A percentile compares a stretch with the other conserved stretches of the same genome.
These are phyloP conservation scores for Salvia miltiorrhiza DNA, from an alignment of 257 asterid species.

Conservation along the genomic window DNA sequence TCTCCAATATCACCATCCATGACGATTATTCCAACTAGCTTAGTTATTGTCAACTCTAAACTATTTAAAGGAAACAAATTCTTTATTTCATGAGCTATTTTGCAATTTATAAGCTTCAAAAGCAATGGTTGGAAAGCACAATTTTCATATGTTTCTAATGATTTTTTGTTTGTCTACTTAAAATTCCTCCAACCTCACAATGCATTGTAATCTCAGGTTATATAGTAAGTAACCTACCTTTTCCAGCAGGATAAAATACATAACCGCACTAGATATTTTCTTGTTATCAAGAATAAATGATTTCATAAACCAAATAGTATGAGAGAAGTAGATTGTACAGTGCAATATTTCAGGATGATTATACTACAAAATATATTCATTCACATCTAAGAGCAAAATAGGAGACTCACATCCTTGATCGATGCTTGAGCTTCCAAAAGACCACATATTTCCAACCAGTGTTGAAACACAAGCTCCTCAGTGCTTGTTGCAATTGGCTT, in stretches of 20 bases:
- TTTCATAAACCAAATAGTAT: conserved; percentile 6
- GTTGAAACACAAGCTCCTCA: conserved; percentile 72
- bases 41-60: conserved; percentile 1
- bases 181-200: not conserved
- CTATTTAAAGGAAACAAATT: not conserved
- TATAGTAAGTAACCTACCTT: not conserved
- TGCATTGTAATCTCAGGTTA: not conserved
- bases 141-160: not conserved
- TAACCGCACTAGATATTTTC: not conserved
- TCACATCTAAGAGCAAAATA: conserved; percentile 5
- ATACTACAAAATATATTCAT: not conserved
- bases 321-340: not conserved
- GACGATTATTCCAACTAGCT: not conserved
- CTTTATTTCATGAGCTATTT: not conserved
- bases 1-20: not conserved
- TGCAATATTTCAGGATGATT: not conserved
- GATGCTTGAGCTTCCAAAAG: conserved; percentile 91
- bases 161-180: not conserved
- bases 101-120: not conserved
- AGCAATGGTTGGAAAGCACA: conserved; percentile 2
- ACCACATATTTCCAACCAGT: conserved; percentile 88
- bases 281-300: conserved; percentile 5
- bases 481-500: conserved; percentile 59
- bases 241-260: not conserved
- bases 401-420: conserved; percentile 70